Conservation (phyloP, 1,139 yeast species). For the Hyphopichia khmerensis region DNA sequence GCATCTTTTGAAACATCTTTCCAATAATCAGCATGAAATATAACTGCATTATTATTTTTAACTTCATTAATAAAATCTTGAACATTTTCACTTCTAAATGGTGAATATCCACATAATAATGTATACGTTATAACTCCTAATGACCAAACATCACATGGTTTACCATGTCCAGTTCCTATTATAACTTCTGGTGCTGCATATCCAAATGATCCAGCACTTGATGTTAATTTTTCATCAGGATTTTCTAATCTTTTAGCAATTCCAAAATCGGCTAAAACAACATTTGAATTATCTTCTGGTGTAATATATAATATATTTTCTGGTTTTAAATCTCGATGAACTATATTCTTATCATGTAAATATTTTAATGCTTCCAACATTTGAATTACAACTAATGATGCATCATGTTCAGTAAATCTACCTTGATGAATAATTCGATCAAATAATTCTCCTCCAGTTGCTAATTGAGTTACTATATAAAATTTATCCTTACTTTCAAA, state of each 20-base stretch:
- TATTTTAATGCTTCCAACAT: conserved; percentile 72
- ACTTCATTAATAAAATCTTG: conserved; percentile 81
- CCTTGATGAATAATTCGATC: conserved; percentile 79
- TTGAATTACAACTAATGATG: conserved; percentile 66
- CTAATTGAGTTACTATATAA: conserved; percentile 73
- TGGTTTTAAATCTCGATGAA: conserved; percentile 89
- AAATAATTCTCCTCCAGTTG: conserved; percentile 90
- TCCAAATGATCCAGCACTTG: conserved; percentile 89
- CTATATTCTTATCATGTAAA: conserved; percentile 71
- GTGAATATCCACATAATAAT: conserved; percentile 87
- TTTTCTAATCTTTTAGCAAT: conserved; percentile 72
- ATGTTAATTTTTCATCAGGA: conserved; percentile 62
- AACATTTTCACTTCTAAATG: conserved; percentile 83
- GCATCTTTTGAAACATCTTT: conserved; percentile 72
- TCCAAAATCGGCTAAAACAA: conserved; percentile 91
- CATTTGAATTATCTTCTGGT: conserved; percentile 51
- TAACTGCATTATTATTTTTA: conserved; percentile 62
- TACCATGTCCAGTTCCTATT: conserved; percentile 76
- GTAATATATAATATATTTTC: conserved; percentile 76
- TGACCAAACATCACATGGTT: conserved; percentile 92
- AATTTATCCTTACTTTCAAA: conserved; percentile 81
- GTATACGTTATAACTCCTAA: conserved; percentile 91
- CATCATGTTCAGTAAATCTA: conserved; percentile 81
- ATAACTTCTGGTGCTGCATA: conserved; percentile 94
- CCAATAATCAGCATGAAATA: conserved; percentile 90